phyloP scores from a whole-genome alignment of 2,329 filamentous ascomycete genomes.

The Pseudopyricularia cyperi region DNA sequence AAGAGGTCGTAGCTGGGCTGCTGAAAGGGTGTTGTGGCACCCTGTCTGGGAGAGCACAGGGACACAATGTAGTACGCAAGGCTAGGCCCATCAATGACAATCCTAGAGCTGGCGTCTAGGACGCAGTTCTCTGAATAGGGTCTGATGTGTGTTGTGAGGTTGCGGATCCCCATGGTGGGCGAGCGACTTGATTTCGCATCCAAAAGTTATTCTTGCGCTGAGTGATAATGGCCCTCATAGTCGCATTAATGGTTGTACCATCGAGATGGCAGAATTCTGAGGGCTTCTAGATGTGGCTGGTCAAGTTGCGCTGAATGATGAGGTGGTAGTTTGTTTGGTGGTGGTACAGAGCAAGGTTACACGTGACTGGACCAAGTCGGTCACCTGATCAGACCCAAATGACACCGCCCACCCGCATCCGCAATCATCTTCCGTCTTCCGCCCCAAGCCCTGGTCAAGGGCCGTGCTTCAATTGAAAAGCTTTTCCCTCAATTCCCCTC shows the following conservation, averaged over 20 bases:
- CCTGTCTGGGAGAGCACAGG: conserved; percentile 5
- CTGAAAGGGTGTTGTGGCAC: conserved; percentile 8
- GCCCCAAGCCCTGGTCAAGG: not conserved
- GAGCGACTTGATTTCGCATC: no score
- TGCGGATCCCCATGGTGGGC: conserved; percentile 12
- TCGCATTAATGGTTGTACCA: no score
- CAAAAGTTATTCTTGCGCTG: no score
- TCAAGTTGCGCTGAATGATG: no score
- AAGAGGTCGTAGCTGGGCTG: conserved; percentile 10
- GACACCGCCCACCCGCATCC: not conserved
- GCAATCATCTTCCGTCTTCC: not conserved
- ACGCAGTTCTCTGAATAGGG: conserved; percentile 9
- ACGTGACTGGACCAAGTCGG: not conserved
- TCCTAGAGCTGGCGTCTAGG: conserved; percentile 5
- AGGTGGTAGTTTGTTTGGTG: not conserved
- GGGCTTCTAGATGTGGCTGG: not conserved
- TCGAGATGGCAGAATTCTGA: no score
- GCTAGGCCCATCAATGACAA: conserved; percentile 14
- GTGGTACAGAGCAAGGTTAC: not conserved
- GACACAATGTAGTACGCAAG: conserved; percentile 13
- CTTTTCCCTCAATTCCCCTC: conserved; percentile 4
- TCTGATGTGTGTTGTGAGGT: conserved; percentile 9
- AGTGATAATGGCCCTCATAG: no score
- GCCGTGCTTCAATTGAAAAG: conserved; percentile 1
- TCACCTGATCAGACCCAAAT: not conserved